Conservation (phyloP, 495 filamentous ascomycete species). For the Penicillium antarcticum region DNA sequence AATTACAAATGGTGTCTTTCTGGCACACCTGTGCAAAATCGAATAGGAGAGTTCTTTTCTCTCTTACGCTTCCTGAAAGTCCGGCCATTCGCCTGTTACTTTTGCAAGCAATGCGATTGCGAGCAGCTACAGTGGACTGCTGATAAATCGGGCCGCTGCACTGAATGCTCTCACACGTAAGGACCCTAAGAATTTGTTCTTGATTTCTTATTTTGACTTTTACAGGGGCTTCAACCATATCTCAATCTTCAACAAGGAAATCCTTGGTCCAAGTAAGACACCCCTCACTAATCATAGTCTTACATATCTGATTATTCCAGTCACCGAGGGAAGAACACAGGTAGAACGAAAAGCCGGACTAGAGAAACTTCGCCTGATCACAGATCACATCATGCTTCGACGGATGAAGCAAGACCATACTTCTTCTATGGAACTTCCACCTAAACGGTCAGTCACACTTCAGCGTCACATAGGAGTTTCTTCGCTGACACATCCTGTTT, state of each 20-base stretch:
- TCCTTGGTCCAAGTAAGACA: conserved; percentile 71
- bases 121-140: conserved; percentile 80
- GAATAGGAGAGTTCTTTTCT: conserved; percentile 97
- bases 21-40: conserved; percentile 92
- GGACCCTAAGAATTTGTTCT: background rate
- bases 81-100: conserved; percentile 84
- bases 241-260: conserved; percentile 92
- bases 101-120: conserved; percentile 82
- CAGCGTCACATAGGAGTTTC: background rate
- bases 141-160: conserved; percentile 63
- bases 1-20: conserved; percentile 92
- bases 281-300: too few species aligned
- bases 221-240: conserved; percentile 78
- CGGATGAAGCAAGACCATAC: conserved; percentile 90
- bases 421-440: conserved; percentile 88
- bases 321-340: conserved; percentile 49
- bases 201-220: conserved; percentile 1
- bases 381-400: conserved; percentile 88
- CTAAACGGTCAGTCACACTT: conserved; percentile 61
- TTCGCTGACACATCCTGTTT: too few species aligned
- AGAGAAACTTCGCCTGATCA: conserved; percentile 76
- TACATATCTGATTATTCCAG: conserved; percentile 6
- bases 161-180: conserved; percentile 56
- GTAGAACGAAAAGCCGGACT: conserved; percentile 63
- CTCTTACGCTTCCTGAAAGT: conserved; percentile 86